Evolutionary conservation across 1,284 basidiomycete species (phyloP), one percentile per base, ranked within the genome.

Genomic region (Microbotryum lychnidis-dioicae): DNA sequence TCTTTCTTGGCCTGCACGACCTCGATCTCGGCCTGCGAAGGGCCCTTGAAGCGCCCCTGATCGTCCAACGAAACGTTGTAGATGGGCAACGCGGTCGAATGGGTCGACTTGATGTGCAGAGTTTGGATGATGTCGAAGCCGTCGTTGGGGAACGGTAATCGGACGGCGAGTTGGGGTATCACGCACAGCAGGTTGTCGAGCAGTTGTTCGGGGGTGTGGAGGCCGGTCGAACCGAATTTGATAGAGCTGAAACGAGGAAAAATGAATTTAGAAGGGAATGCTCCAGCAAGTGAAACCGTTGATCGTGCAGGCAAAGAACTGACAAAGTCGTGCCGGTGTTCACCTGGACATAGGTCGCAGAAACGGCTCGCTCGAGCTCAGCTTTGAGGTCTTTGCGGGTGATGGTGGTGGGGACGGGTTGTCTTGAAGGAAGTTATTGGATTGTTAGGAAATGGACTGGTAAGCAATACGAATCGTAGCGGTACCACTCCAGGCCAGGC

Each of bases 311-410:
- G 37, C 31, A 31, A 42, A 42, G 10, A 51, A 60, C 66, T 31
- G 42, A 61, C 52, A 72, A 33, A 80, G 87, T 89, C 5, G 89
- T 92, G n/a, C 92, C 92, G 66, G 84, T 85, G 63, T 90, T 89
- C 76, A 91, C 89, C 74, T 91, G 85, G 84, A 92, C 90, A 76
- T 93, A 96, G 1, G 94, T 94, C 18, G 89, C 89, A 8, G 84
- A 84, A 66, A 98, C 86, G 14, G 93, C 93, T 47, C 84, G 83
- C 73, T 94, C 91, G 6, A 98, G 81, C 73, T 97, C 91, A 47
- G 80, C 81, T 75, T 94, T 93, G 63, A 97, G 79, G 75, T 92
- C 86, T 73, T 91, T 92, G 53, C 86, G 84, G 16, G 81, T 84
- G 55, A 98, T 73, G 70, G 84, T 86, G 47, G 97, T 92, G 2